These are phyloP conservation scores for Evernia prunastri DNA, from an alignment of 495 filamentous ascomycete genomes.

Conservation along the genomic window DNA sequence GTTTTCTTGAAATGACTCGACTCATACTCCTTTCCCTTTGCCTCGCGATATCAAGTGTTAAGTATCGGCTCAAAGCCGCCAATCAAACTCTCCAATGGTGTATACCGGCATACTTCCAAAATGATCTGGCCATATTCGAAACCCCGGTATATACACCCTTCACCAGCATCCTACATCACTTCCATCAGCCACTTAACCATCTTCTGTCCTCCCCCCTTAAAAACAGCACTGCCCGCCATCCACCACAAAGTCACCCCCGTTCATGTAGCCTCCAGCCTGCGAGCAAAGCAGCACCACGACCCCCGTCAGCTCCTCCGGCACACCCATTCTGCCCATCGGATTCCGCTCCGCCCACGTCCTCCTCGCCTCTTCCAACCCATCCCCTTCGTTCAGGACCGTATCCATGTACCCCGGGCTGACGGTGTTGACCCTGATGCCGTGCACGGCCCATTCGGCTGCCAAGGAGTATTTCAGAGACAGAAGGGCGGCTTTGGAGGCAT, in stretches of 20 bases:
- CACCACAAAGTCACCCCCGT: conserved; percentile 54
- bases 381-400: conserved; percentile 67
- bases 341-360: conserved; percentile 54
- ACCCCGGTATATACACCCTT: not conserved
- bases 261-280: conserved; percentile 60
- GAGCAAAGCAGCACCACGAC: conserved; percentile 58
- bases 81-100: not conserved
- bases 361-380: conserved; percentile 47
- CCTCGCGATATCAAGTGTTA: too few relatives aligned
- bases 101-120: not conserved
- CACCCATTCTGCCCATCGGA: conserved; percentile 64
- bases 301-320: conserved; percentile 59
- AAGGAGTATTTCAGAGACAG: conserved; percentile 33
- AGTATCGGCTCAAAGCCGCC: not conserved
- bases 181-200: not conserved
- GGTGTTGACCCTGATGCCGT: conserved; percentile 62
- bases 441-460: conserved; percentile 44
- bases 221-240: conserved; percentile 42
- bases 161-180: not conserved
- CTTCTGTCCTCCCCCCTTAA: not conserved
- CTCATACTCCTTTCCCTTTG: too few relatives aligned
- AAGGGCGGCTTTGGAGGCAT: conserved; percentile 39
- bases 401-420: conserved; percentile 75
- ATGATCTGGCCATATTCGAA: not conserved
- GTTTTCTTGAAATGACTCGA: too few relatives aligned